Conservation (phyloP, 2,329 filamentous ascomycete genomes). For the Aspergillus sp. region DNA sequence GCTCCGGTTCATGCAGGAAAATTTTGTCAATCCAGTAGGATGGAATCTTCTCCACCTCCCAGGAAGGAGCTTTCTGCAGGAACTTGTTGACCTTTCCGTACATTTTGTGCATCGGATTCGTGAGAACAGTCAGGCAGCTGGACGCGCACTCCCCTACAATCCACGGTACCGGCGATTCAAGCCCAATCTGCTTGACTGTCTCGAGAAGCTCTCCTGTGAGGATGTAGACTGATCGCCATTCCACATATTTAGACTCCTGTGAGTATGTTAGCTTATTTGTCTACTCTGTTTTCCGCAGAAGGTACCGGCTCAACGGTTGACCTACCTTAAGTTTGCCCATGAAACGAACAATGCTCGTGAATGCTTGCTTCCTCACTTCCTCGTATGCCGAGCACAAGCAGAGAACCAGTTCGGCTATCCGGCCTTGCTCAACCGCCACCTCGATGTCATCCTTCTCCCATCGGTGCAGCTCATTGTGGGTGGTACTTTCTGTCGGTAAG, state of each 20-base stretch:
- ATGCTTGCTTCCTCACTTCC: conserved; percentile 76
- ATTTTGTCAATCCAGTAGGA: conserved; percentile 68
- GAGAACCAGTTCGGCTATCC: conserved; percentile 68
- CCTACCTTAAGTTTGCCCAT: conserved; percentile 52
- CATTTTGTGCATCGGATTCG: conserved; percentile 75
- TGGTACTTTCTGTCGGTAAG: conserved; percentile 48
- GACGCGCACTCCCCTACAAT: conserved; percentile 75
- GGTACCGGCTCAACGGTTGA: conserved; percentile 10
- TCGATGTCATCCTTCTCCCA: conserved; percentile 79
- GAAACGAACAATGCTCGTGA: conserved; percentile 41
- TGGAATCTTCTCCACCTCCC: conserved; percentile 63
- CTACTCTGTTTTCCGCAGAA: background rate
- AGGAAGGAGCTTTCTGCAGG: conserved; percentile 74
- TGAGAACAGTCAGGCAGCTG: conserved; percentile 68
- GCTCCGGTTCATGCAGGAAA: conserved; percentile 70
- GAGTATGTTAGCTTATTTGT: background rate
- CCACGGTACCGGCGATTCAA: conserved; percentile 66
- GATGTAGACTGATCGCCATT: conserved; percentile 76
- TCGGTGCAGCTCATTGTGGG: conserved; percentile 51
- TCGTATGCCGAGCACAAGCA: conserved; percentile 74
- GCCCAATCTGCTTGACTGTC: conserved; percentile 62
- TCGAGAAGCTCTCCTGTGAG: conserved; percentile 79
- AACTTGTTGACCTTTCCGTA: conserved; percentile 87
- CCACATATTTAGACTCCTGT: conserved; percentile 68
- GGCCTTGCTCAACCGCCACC: conserved; percentile 76